A percentile compares a stretch with the other conserved stretches of the same genome.
Evolutionary conservation across 1,139 yeast genomes (phyloP).

Genomic region (Suhomyces kunorum): DNA sequence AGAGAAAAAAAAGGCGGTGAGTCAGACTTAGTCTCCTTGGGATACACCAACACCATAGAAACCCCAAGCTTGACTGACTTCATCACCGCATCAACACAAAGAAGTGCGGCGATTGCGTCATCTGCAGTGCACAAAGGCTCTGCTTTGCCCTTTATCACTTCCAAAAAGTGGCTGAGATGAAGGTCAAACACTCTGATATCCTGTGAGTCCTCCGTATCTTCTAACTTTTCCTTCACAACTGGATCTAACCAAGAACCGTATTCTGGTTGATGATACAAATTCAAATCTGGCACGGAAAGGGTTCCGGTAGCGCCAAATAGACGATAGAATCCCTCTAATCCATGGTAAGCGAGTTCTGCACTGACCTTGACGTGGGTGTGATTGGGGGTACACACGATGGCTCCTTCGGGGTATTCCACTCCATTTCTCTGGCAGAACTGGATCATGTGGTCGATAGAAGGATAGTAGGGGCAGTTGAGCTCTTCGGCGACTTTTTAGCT

Average conservation of each 20-base stretch:
- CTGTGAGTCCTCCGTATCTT: slow-evolving; percentile 16
- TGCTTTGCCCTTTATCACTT: slow-evolving; percentile 31
- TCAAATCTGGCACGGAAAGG: slow-evolving; percentile 40
- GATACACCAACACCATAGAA: slow-evolving; percentile 20
- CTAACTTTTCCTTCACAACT: slow-evolving; percentile 17
- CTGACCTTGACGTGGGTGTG: slow-evolving; percentile 39
- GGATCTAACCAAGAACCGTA: slow-evolving; percentile 26
- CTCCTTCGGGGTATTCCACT: slow-evolving; percentile 35
- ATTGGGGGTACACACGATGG: slow-evolving; percentile 44
- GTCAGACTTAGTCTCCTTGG: slow-evolving; percentile 9
- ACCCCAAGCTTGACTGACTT: slow-evolving; percentile 21
- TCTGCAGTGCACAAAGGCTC: slow-evolving; percentile 39
- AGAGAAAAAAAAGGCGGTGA: background rate
- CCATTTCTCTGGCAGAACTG: slow-evolving; percentile 25
- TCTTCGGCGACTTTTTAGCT: slow-evolving; percentile 27
- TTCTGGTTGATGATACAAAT: slow-evolving; percentile 32
- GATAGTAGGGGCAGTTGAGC: slow-evolving; percentile 31
- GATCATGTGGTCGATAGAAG: slow-evolving; percentile 30
- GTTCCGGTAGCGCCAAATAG: slow-evolving; percentile 43
- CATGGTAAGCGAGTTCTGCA: slow-evolving; percentile 34
- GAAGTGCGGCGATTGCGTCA: slow-evolving; percentile 41
- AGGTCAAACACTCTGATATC: slow-evolving; percentile 33
- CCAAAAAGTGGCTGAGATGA: slow-evolving; percentile 39
- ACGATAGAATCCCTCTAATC: slow-evolving; percentile 38
- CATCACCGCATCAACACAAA: slow-evolving; percentile 25